Conservation (phyloP, 345 rosid genomes). For the Hibiscus trionum region DNA sequence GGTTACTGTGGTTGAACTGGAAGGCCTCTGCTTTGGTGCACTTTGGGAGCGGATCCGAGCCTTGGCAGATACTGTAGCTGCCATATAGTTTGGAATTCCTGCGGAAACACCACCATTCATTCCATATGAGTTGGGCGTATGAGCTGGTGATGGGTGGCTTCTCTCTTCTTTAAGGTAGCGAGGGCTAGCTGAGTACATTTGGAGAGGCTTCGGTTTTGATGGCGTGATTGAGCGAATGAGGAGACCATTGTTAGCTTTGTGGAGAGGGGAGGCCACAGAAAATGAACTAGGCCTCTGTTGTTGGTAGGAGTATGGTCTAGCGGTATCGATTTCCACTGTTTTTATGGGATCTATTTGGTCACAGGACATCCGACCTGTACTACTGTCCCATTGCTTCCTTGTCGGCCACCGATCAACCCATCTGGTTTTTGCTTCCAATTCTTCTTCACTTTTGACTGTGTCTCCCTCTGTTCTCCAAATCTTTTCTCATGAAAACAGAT, state of each 20-base stretch:
- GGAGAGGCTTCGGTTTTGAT: slow-evolving; percentile 22
- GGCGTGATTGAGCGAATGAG: slow-evolving; percentile 11
- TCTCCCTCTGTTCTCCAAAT: slow-evolving; percentile 42
- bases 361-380: slow-evolving; percentile 45
- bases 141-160: slow-evolving; percentile 19
- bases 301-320: slow-evolving; percentile 30
- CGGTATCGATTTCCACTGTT: slow-evolving; percentile 63
- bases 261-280: slow-evolving; percentile 20
- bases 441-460: slow-evolving; percentile 38
- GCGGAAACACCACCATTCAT: neutral
- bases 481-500: slow-evolving; percentile 6
- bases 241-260: slow-evolving; percentile 5
- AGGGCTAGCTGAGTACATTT: slow-evolving; percentile 43
- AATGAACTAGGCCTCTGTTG: slow-evolving; percentile 23
- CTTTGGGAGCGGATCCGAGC: slow-evolving; percentile 62
- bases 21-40: slow-evolving; percentile 55
- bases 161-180: slow-evolving; percentile 33
- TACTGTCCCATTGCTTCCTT: slow-evolving; percentile 23
- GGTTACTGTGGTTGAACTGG: slow-evolving; percentile 31
- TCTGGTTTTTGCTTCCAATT: slow-evolving; percentile 27
- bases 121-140: slow-evolving; percentile 17
- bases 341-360: slow-evolving; percentile 55
- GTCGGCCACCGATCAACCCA: slow-evolving; percentile 26
- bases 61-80: slow-evolving; percentile 61
- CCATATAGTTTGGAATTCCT: slow-evolving; percentile 62